Percentiles rank a stretch among this genome's conserved stretches.
Evolutionary conservation across 2,329 filamentous ascomycete species (phyloP).

Genomic region (Trichophyton simii): DNA sequence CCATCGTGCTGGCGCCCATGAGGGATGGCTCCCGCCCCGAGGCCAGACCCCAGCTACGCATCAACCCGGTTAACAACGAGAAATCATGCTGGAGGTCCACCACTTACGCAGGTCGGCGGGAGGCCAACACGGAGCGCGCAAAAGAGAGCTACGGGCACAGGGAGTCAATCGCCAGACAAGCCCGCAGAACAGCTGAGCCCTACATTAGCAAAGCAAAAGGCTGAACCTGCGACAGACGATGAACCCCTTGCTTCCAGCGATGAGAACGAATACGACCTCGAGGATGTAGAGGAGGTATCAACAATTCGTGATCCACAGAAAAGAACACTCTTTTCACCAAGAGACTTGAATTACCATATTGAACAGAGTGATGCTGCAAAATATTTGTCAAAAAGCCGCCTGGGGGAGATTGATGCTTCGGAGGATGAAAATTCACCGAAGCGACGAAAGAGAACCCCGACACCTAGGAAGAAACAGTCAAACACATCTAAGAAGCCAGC

Average conservation of each 20-base stretch:
- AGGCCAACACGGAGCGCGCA: neutral
- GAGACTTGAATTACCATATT: slow-evolving; percentile 1
- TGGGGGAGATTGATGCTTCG: neutral
- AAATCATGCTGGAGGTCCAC: slow-evolving; percentile 11
- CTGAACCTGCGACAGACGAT: slow-evolving; percentile 23
- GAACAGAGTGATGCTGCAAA: neutral
- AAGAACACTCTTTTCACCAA: slow-evolving; percentile 3
- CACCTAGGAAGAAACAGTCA: neutral
- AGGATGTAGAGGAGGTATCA: slow-evolving; percentile 5
- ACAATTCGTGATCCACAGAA: neutral
- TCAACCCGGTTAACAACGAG: slow-evolving; percentile 16
- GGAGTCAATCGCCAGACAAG: neutral
- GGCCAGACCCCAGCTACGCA: slow-evolving; percentile 20
- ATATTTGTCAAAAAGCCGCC: neutral
- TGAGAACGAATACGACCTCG: slow-evolving; percentile 10
- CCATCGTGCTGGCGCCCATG: neutral
- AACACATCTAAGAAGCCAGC: neutral
- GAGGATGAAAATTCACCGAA: neutral
- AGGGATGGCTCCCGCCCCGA: slow-evolving; percentile 5
- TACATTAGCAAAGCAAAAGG: slow-evolving; percentile 6
- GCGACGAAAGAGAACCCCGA: neutral
- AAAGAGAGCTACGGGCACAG: neutral
- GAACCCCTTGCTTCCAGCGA: slow-evolving; percentile 26
- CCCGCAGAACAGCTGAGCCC: neutral
- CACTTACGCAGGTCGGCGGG: slow-evolving; percentile 17